A percentile compares a stretch with the other conserved stretches of the same genome.
Conservation (phyloP, 768 basidiomycete genomes). For the Sarcodon sp. region DNA sequence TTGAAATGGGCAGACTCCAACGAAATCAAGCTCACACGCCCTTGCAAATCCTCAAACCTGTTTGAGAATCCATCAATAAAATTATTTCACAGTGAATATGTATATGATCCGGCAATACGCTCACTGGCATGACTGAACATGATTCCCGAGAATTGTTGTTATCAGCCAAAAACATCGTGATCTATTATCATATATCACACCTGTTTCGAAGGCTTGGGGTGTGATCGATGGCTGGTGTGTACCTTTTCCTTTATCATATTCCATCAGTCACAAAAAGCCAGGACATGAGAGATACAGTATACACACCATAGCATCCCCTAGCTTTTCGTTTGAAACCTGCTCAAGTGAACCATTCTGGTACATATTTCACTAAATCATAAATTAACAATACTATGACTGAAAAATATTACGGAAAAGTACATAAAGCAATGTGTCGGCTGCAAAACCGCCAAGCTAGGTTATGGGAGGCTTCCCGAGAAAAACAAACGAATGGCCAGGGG, state of each 20-base stretch:
- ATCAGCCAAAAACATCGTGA: constrained; percentile 43
- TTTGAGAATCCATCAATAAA: too few relatives aligned
- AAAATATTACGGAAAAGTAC: not conserved
- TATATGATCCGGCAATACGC: too few relatives aligned
- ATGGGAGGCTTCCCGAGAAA: too few relatives aligned
- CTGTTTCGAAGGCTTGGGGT: constrained; percentile 38
- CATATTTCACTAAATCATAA: constrained; percentile 3
- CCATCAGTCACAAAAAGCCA: not conserved
- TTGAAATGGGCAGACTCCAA: too few relatives aligned
- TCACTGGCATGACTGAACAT: too few relatives aligned
- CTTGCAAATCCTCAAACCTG: too few relatives aligned
- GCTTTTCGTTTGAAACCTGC: constrained; percentile 8
- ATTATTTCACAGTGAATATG: too few relatives aligned
- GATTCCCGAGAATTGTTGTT: constrained; percentile 19
- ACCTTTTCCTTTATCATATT: not conserved
- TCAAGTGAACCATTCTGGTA: constrained; percentile 12
- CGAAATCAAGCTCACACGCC: too few relatives aligned
- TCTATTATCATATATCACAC: constrained; percentile 18
- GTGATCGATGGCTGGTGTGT: constrained; percentile 5
- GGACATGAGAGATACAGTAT: not conserved
- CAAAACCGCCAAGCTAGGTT: not conserved
- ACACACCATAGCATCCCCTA: constrained; percentile 20
- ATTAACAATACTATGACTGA: not conserved
- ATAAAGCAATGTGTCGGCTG: not conserved
- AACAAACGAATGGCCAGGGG: too few relatives aligned